Evolutionary conservation across 1,139 yeast species (phyloP).

Genomic region (Blastobotrys ciferrii): DNA sequence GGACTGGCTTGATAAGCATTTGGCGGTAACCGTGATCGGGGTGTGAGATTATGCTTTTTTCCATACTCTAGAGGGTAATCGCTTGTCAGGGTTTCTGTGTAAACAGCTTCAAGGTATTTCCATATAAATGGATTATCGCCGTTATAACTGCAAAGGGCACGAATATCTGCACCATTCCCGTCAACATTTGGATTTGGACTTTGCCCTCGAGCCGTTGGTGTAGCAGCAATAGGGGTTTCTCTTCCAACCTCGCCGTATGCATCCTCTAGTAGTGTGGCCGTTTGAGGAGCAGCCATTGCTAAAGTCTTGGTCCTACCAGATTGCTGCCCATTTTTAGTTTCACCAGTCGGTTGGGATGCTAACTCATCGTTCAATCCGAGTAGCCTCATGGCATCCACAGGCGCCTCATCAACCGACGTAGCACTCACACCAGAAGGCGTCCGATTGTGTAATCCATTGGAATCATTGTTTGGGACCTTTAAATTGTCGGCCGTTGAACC

Average conservation of each 20-base stretch:
- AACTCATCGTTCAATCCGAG: background rate
- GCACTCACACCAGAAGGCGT: background rate
- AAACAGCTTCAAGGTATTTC: slow-evolving; percentile 52
- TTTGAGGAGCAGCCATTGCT: background rate
- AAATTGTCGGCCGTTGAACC: background rate
- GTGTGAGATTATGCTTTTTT: slow-evolving; percentile 24
- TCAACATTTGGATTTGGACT: slow-evolving; percentile 1
- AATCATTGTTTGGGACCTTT: background rate
- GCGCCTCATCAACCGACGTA: background rate
- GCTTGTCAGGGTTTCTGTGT: slow-evolving; percentile 53
- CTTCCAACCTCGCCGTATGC: slow-evolving; percentile 31
- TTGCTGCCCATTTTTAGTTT: background rate
- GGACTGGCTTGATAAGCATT: slow-evolving; percentile 8
- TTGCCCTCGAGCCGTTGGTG: slow-evolving; percentile 2
- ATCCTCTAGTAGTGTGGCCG: slow-evolving; percentile 16
- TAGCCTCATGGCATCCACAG: slow-evolving; percentile 5
- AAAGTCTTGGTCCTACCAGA: background rate
- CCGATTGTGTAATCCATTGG: background rate
- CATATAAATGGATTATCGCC: slow-evolving; percentile 67
- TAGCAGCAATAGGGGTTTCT: slow-evolving; percentile 5
- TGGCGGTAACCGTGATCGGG: slow-evolving; percentile 1
- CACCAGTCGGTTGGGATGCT: background rate
- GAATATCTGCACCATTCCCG: background rate
- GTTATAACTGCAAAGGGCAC: slow-evolving; percentile 22
- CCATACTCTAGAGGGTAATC: slow-evolving; percentile 73